Conservation (phyloP, 768 basidiomycete genomes). For the Brasilioporus rufonigricans region DNA sequence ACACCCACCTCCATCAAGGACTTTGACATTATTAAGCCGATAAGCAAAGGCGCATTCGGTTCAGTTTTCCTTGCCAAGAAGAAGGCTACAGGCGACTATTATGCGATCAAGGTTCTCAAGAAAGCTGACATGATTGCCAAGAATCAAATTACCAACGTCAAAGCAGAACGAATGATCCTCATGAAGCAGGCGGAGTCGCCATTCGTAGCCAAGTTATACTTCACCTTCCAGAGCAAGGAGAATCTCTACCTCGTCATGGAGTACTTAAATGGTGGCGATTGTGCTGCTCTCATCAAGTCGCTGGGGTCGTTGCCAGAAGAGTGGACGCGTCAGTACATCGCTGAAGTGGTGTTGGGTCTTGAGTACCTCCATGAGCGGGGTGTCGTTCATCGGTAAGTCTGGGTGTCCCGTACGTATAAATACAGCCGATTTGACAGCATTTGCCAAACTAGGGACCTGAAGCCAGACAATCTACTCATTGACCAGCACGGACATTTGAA, state of each 20-base stretch:
- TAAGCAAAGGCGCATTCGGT: conserved; percentile 98
- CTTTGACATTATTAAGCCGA: conserved; percentile 99
- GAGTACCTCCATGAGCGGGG: conserved; percentile 96
- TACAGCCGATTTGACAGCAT: background rate
- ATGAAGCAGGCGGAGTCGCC: conserved; percentile 99
- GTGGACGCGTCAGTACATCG: conserved; percentile 95
- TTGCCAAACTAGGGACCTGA: conserved; percentile 71
- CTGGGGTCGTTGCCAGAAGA: conserved; percentile 93
- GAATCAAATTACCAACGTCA: conserved; percentile 99
- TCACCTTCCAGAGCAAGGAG: conserved; percentile 99
- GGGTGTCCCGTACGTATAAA: background rate
- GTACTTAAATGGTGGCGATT: conserved; percentile 97
- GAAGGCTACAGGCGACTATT: conserved; percentile 97
- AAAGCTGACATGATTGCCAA: conserved; percentile 99
- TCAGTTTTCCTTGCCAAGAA: conserved; percentile 98
- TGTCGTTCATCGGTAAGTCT: conserved; percentile 88
- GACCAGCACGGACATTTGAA: conserved; percentile 96
- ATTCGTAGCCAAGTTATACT: conserved; percentile 96
- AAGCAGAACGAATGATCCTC: conserved; percentile 98
- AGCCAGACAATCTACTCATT: conserved; percentile 97
- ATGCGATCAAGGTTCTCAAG: conserved; percentile 99
- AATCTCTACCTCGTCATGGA: conserved; percentile 99
- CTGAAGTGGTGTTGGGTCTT: conserved; percentile 91
- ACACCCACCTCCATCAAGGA: conserved; percentile 95
- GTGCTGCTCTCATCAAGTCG: conserved; percentile 94